A percentile compares a stretch with the other conserved stretches of the same genome.
These are phyloP conservation scores for Haematococcus lacustris DNA, from an alignment of 139 green algal genomes.

Conservation along the genomic window DNA sequence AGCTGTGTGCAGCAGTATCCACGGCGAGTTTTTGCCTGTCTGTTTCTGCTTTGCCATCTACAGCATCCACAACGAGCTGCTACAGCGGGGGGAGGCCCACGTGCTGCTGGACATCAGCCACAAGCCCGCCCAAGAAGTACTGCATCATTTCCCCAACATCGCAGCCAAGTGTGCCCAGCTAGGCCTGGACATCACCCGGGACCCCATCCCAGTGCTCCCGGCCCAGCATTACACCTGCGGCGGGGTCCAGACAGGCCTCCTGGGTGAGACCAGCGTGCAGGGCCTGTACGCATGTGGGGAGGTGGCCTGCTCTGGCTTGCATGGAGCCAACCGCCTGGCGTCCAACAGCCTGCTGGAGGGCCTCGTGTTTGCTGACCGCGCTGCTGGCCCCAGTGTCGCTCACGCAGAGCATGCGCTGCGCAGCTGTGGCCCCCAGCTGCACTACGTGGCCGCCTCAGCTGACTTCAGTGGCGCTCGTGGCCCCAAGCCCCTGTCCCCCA, in stretches of 20 bases:
- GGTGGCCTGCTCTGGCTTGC: constrained; percentile 86
- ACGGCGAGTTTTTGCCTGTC: no score
- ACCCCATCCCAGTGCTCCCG: constrained; percentile 92
- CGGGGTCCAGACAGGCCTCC: constrained; percentile 81
- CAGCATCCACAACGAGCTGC: constrained; percentile 84
- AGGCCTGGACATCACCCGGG: constrained; percentile 87
- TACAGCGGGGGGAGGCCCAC: constrained; percentile 51
- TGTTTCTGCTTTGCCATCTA: no score
- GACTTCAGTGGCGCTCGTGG: constrained; percentile 27
- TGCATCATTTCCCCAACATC: constrained; percentile 94
- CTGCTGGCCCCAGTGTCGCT: constrained; percentile 63
- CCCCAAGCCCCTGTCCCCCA: background rate
- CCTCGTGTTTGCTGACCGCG: constrained; percentile 88
- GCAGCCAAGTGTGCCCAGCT: constrained; percentile 51
- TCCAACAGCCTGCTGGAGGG: constrained; percentile 95
- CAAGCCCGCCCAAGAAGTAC: constrained; percentile 56
- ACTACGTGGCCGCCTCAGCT: constrained; percentile 34
- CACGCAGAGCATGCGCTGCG: constrained; percentile 59
- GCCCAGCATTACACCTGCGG: constrained; percentile 98
- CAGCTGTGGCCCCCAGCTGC: constrained; percentile 37
- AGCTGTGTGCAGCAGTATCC: no score
- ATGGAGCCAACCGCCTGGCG: constrained; percentile 95
- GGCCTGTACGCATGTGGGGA: constrained; percentile 93
- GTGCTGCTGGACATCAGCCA: constrained; percentile 93
- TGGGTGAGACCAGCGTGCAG: constrained; percentile 76